Conservation (phyloP, 2,329 filamentous ascomycete species). For the Xylaria hypoxylon region DNA sequence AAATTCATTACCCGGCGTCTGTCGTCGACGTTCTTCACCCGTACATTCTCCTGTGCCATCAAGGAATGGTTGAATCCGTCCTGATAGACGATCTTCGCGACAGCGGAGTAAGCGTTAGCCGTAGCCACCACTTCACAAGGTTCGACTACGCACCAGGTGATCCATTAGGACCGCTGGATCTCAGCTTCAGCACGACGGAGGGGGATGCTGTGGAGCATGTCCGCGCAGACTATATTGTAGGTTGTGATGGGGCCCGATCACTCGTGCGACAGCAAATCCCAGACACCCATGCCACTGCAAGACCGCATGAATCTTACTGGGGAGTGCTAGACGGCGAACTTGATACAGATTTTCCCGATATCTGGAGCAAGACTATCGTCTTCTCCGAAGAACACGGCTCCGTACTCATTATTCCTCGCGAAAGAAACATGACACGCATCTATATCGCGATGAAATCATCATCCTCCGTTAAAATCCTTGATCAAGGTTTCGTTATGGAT, state of each 20-base stretch:
- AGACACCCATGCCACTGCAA: conserved; percentile 53
- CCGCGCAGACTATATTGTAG: conserved; percentile 70
- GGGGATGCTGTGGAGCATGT: conserved; percentile 57
- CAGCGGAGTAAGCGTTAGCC: conserved; percentile 70
- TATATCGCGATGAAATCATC: conserved; percentile 67
- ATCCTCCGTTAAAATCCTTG: conserved; percentile 56
- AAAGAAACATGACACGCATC: conserved; percentile 77
- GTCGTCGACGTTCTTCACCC: conserved; percentile 66
- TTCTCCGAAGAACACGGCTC: conserved; percentile 75
- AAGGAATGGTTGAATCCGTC: conserved; percentile 79
- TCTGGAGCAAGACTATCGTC: conserved; percentile 79
- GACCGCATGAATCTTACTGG: conserved; percentile 62
- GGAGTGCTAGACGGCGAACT: conserved; percentile 78
- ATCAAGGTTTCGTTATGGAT: conserved; percentile 77
- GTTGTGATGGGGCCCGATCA: conserved; percentile 79
- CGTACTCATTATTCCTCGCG: conserved; percentile 78
- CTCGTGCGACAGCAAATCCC: conserved; percentile 74
- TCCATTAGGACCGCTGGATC: conserved; percentile 46
- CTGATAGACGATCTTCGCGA: conserved; percentile 76
- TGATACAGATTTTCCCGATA: conserved; percentile 78
- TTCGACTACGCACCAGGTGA: conserved; percentile 60
- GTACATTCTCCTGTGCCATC: conserved; percentile 72
- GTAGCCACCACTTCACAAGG: conserved; percentile 73
- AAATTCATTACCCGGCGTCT: conserved; percentile 74
- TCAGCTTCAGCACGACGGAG: conserved; percentile 54